These are phyloP conservation scores for Sporothrix humicola DNA, from an alignment of 2,329 filamentous ascomycete genomes.

Conservation along the genomic window DNA sequence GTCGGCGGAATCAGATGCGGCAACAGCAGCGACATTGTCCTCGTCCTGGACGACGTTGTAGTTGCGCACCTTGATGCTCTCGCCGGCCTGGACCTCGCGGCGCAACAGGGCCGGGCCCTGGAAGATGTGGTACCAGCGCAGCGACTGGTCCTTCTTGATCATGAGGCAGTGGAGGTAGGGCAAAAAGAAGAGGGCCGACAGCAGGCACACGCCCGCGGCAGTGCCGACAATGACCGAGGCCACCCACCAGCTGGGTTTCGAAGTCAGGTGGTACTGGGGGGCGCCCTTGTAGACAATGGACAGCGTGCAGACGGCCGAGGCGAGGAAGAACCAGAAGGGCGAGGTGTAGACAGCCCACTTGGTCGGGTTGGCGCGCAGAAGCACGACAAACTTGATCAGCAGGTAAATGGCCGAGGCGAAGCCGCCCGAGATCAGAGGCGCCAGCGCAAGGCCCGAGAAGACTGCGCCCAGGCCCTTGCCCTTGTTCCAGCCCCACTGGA, in stretches of 20 bases:
- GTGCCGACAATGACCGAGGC: constrained; percentile 69
- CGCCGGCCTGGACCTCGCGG: constrained; percentile 57
- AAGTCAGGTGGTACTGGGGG: constrained; percentile 64
- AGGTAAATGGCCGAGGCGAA: constrained; percentile 73
- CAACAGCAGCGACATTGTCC: constrained; percentile 39
- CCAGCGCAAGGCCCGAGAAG: constrained; percentile 74
- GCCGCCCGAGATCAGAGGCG: constrained; percentile 67
- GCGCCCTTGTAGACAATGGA: constrained; percentile 84
- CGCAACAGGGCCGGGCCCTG: constrained; percentile 70
- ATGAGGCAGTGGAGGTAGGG: constrained; percentile 70
- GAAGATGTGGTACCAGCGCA: constrained; percentile 68
- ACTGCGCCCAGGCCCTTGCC: constrained; percentile 74
- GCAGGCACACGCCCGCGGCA: constrained; percentile 62
- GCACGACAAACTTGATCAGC: constrained; percentile 74
- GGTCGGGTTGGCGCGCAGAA: constrained; percentile 72
- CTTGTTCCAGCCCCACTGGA: constrained; percentile 72
- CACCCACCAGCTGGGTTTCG: constrained; percentile 66
- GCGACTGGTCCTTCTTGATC: constrained; percentile 69
- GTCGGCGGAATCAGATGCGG: constrained; percentile 46
- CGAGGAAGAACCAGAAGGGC: constrained; percentile 78
- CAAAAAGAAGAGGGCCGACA: constrained; percentile 74
- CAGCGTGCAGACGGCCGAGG: constrained; percentile 74
- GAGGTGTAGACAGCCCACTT: constrained; percentile 75
- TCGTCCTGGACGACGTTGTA: constrained; percentile 77
- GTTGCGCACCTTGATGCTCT: constrained; percentile 68